These are phyloP conservation scores for Leersia perrieri DNA, from an alignment of 176 grass and related monocot genomes.

Conservation along the genomic window DNA sequence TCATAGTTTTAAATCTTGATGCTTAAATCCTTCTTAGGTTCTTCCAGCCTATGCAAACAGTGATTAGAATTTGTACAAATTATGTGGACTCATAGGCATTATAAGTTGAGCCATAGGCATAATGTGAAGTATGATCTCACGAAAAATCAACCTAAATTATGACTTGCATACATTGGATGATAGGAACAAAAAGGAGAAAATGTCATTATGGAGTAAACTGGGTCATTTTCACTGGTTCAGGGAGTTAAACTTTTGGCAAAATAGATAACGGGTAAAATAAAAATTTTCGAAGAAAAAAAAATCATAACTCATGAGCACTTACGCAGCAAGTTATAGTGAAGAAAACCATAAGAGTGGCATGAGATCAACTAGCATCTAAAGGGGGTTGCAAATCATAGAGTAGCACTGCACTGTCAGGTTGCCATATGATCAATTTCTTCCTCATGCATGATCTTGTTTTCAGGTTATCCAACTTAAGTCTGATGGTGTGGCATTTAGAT, in stretches of 20 bases:
- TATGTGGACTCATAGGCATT: too few relatives aligned
- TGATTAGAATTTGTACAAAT: too few relatives aligned
- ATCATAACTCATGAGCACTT: too few relatives aligned
- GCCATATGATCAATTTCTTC: not conserved
- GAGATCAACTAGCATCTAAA: not conserved
- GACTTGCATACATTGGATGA: not conserved
- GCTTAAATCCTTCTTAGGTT: too few relatives aligned
- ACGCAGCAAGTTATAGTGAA: not conserved
- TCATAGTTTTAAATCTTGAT: too few relatives aligned
- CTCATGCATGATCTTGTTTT: not conserved
- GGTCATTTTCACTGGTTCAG: not conserved
- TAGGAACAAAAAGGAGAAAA: not conserved
- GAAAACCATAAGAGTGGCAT: not conserved
- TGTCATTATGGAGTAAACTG: not conserved
- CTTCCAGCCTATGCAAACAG: too few relatives aligned
- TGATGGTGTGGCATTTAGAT: constrained; percentile 81
- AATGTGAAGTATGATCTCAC: not conserved
- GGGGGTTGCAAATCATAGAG: not conserved
- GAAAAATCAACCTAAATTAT: not conserved
- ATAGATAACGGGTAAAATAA: not conserved
- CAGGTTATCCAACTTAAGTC: constrained; percentile 87
- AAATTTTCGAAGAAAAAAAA: not conserved
- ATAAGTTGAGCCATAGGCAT: too few relatives aligned
- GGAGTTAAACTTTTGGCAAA: too few relatives aligned
- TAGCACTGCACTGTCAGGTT: not conserved